Evolutionary conservation across 305 asterid species (phyloP).

Genomic region (Fraxinus xanthoxyloides): DNA sequence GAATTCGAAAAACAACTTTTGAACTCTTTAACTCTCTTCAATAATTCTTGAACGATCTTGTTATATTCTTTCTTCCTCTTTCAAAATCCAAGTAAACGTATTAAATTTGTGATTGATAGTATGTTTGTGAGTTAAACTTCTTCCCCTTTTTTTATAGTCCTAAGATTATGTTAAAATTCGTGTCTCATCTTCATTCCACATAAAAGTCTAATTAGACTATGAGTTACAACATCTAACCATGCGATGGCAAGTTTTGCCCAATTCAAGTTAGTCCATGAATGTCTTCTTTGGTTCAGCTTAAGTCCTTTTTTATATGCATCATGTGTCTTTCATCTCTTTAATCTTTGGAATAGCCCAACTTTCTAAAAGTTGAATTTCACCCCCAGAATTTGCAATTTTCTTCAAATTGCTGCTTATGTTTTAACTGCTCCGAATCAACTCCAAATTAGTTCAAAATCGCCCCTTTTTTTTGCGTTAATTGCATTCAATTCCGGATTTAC

Average conservation of each 20-base stretch:
- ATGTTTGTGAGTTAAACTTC: not conserved
- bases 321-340: not conserved
- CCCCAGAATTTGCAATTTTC: not conserved
- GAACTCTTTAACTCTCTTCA: not conserved
- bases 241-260: not conserved
- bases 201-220: not conserved
- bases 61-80: not conserved
- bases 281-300: not conserved
- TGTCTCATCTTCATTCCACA: not conserved
- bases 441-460: not conserved
- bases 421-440: not conserved
- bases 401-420: not conserved
- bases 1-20: not conserved
- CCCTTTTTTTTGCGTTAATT: not conserved
- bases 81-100: not conserved
- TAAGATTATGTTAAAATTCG: not conserved
- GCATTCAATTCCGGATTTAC: not conserved
- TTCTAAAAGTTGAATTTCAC: not conserved
- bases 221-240: too few relatives aligned
- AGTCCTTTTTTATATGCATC: not conserved
- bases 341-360: not conserved
- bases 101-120: not conserved
- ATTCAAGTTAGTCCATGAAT: not conserved
- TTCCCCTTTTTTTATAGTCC: not conserved
- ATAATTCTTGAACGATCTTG: not conserved